Evolutionary conservation across 768 basidiomycete genomes (phyloP).

Genomic region (Megacollybia marginata): DNA sequence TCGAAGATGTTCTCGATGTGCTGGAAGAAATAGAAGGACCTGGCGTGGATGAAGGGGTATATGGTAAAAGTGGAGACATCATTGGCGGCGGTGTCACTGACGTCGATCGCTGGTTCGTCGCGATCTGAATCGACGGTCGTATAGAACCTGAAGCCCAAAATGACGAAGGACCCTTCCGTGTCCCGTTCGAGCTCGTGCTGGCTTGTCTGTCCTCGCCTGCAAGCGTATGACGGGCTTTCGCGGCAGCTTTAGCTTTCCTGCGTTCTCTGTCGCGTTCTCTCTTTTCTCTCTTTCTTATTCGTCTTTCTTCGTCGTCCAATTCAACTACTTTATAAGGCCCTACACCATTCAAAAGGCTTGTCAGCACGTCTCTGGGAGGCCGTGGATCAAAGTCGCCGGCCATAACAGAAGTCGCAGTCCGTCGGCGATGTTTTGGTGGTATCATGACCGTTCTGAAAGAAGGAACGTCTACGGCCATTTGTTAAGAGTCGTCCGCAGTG

Average conservation of each 20-base stretch:
- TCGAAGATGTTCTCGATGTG: constrained; percentile 73
- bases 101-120: constrained; percentile 58
- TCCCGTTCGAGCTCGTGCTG: constrained; percentile 20
- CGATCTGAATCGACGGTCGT: constrained; percentile 68
- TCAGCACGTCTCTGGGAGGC: constrained; percentile 67
- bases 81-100: constrained; percentile 66
- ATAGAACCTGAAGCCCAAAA: constrained; percentile 46
- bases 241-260: constrained; percentile 30
- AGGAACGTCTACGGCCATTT: constrained; percentile 27
- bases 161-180: constrained; percentile 30
- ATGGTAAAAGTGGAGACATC: constrained; percentile 30
- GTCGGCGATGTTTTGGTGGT: constrained; percentile 36
- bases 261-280: constrained; percentile 45
- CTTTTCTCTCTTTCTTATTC: constrained; percentile 48
- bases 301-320: constrained; percentile 48
- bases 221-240: constrained; percentile 24
- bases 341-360: constrained; percentile 73
- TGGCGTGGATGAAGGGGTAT: constrained; percentile 67
- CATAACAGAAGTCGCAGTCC: constrained; percentile 70
- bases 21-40: constrained; percentile 68
- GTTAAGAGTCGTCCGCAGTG: constrained; percentile 31
- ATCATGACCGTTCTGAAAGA: constrained; percentile 21
- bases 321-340: constrained; percentile 57
- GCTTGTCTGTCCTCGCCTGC: constrained; percentile 9
- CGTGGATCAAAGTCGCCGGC: constrained; percentile 67